Base-by-base conservation (phyloP, 1,284 basidiomycete species). In the Melampsora medusae region DNA sequence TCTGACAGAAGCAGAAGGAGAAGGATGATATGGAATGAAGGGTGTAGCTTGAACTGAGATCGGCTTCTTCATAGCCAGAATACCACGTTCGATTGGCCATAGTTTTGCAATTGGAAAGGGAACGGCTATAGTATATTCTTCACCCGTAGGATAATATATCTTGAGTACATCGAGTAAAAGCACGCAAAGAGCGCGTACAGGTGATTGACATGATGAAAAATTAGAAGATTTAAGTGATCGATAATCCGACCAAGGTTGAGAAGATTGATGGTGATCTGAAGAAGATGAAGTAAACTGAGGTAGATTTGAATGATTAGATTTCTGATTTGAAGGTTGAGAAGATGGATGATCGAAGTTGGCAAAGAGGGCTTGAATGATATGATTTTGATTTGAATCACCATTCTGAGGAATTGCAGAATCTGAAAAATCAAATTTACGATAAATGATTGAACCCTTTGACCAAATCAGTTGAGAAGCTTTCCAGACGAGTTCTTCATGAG, bases 21-120 rank as follows among this genome's bases (percentile, higher is more conserved):
- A 86, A 81, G 93, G 91, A 53, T 93, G 69, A 22, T 84, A 69
- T 0, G 83, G 61, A 0, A 83, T 83, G 33, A 74, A 74, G 7
- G 72, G 64, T 19, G 62, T 64, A 74, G 72, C 49, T 31, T 59
- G 62, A 67, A 74, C 65, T 22, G 65, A 66, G 14, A 65, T 74
- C n/a, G 72, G 65, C 48, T 83, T 83, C n/a, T 73, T 77, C 31
- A 78, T 73, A 14, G 67, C 87, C 82, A 92, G 85, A 28, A 92
- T 86, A 2, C 92, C 91, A 1, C 90, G 90, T 77, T 86, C 86
- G 6, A 92, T 84, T 0, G 92, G 87, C 91, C 92, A 94, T 1
- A 90, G 91, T 73, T 85, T 86, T 25, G 89, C 87, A 4, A 93
- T 89, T 67, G 89, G 86, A 81, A 93, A 94, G 0, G 93, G 93